Percentiles rank a stretch among this genome's conserved stretches.
Conservation (phyloP, 768 basidiomycete genomes). For the Pisolithus sp. region DNA sequence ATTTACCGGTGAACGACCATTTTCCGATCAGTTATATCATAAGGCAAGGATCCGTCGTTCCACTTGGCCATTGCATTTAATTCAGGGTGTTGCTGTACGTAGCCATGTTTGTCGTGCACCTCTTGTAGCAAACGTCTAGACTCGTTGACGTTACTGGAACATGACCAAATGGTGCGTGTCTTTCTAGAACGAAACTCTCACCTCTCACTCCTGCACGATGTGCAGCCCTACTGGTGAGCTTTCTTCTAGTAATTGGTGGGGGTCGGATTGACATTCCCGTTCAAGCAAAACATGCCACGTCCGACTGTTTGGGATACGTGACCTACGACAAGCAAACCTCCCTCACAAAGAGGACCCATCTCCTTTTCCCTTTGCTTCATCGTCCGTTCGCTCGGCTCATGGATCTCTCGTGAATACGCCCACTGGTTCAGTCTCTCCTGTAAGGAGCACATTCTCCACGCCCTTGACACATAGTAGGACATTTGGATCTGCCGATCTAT, state of each 20-base stretch:
- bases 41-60: slow-evolving; percentile 41
- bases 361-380: slow-evolving; percentile 25
- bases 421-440: slow-evolving; percentile 21
- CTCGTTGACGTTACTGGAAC: slow-evolving; percentile 71
- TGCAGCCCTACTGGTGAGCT: slow-evolving; percentile 41
- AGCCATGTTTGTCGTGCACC: slow-evolving; percentile 79
- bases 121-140: slow-evolving; percentile 75
- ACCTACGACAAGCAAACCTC: slow-evolving; percentile 67
- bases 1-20: not conserved
- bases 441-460: slow-evolving; percentile 30
- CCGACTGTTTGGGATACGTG: slow-evolving; percentile 71
- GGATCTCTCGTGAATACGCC: slow-evolving; percentile 17
- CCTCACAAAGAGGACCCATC: slow-evolving; percentile 40
- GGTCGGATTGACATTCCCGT: not conserved
- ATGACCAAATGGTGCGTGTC: slow-evolving; percentile 70
- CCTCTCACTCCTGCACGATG: not conserved
- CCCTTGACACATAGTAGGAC: slow-evolving; percentile 18
- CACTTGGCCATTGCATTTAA: slow-evolving; percentile 1
- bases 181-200: not conserved
- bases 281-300: slow-evolving; percentile 76
- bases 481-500: slow-evolving; percentile 22
- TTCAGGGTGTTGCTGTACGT: not conserved
- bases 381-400: slow-evolving; percentile 21
- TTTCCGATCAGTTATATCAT: slow-evolving; percentile 58
- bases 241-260: not conserved